Conservation (phyloP, 2,329 filamentous ascomycete genomes). For the Magnaporthales sp. region DNA sequence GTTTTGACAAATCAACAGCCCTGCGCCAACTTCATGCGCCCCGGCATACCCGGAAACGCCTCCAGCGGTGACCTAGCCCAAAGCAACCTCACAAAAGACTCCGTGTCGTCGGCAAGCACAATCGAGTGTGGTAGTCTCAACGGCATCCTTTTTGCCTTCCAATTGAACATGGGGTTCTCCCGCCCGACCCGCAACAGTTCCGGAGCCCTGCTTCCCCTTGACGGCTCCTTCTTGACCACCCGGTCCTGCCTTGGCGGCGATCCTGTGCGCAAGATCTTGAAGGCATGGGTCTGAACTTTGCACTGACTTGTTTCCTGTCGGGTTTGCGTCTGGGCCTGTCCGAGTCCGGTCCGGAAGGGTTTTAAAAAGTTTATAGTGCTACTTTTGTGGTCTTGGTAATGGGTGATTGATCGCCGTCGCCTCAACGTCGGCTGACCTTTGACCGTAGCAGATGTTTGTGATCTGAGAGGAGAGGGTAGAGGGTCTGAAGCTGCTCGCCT, state of each 20-base stretch:
- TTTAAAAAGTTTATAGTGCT: background rate
- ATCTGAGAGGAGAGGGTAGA: background rate
- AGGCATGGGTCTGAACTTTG: background rate
- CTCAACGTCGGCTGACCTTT: background rate
- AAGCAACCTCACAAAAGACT: background rate
- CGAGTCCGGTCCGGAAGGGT: background rate
- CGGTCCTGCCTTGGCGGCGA: background rate
- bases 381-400: background rate
- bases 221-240: background rate
- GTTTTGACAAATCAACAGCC: background rate
- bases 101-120: background rate
- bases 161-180: background rate
- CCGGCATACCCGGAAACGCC: background rate
- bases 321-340: background rate
- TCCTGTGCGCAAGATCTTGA: background rate
- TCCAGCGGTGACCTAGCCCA: background rate
- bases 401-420: background rate
- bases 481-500: background rate
- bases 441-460: background rate
- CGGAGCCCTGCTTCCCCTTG: background rate
- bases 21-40: too few relatives aligned
- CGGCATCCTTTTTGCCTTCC: background rate
- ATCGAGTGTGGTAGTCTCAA: background rate
- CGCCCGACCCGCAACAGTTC: background rate
- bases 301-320: background rate